Evolutionary conservation across 768 basidiomycete genomes (phyloP).

Genomic region (Collybia mongolica): DNA sequence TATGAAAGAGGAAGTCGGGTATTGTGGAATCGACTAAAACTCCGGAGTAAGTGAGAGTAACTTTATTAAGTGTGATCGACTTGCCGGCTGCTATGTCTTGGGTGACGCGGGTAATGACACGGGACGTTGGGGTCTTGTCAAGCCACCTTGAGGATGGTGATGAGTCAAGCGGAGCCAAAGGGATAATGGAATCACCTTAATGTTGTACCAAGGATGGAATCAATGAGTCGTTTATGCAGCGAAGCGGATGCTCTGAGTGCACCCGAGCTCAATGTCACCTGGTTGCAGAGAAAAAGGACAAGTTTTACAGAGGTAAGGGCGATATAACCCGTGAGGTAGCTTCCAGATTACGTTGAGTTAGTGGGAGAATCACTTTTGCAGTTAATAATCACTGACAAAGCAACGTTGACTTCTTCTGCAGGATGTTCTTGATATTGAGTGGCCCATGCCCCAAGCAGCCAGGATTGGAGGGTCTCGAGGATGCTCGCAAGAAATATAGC

Average conservation of each 20-base stretch:
- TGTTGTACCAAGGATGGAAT: conserved; percentile 56
- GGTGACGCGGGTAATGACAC: conserved; percentile 65
- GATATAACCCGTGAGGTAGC: conserved; percentile 45
- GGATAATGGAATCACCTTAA: conserved; percentile 37
- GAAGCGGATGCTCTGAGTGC: conserved; percentile 47
- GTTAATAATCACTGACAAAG: conserved; percentile 39
- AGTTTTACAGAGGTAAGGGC: conserved; percentile 24
- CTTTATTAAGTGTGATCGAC: background rate
- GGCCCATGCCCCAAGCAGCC: conserved; percentile 44
- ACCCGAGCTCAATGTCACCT: conserved; percentile 40
- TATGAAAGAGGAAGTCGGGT: conserved; percentile 17
- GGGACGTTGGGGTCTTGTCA: conserved; percentile 41
- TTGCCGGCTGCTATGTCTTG: conserved; percentile 51
- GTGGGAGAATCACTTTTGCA: conserved; percentile 2
- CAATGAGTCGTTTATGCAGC: conserved; percentile 50
- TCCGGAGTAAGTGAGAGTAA: background rate
- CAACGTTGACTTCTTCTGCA: conserved; percentile 28
- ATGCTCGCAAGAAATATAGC: conserved; percentile 18
- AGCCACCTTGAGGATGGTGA: conserved; percentile 40
- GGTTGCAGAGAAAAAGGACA: conserved; percentile 26
- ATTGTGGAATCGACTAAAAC: conserved; percentile 43
- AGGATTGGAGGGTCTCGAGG: conserved; percentile 29
- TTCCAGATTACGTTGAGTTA: conserved; percentile 14
- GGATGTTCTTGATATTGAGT: conserved; percentile 33
- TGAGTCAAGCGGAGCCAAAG: background rate